Evolutionary conservation across 2,329 filamentous ascomycete genomes (phyloP).

Genomic region (Alternaria gansuensis): DNA sequence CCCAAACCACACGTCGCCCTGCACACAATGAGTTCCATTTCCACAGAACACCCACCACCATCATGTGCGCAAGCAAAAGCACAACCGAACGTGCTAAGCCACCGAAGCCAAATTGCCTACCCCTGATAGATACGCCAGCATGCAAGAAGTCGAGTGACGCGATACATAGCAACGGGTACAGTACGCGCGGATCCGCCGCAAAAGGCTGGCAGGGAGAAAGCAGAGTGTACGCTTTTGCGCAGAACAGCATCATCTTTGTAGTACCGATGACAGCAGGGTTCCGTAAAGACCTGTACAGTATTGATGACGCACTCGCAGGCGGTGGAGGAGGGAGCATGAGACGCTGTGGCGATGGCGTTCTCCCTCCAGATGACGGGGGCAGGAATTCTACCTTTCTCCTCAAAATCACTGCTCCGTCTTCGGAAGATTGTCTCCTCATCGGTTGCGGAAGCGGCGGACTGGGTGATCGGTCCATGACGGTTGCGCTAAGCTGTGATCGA

Average conservation of each 20-base stretch:
- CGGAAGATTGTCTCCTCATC: slow-evolving; percentile 33
- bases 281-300: slow-evolving; percentile 29
- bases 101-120: slow-evolving; percentile 37
- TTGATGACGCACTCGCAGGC: slow-evolving; percentile 14
- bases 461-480: slow-evolving; percentile 46
- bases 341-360: slow-evolving; percentile 35
- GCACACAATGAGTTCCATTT: slow-evolving; percentile 45
- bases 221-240: slow-evolving; percentile 72
- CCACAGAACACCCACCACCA: slow-evolving; percentile 53
- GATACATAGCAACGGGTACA: slow-evolving; percentile 72
- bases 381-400: slow-evolving; percentile 44
- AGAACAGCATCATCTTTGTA: slow-evolving; percentile 69
- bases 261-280: slow-evolving; percentile 46
- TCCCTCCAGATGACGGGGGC: slow-evolving; percentile 25
- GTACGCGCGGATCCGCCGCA: slow-evolving; percentile 69
- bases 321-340: slow-evolving; percentile 50
- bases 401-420: slow-evolving; percentile 44
- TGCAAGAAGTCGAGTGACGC: slow-evolving; percentile 70
- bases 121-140: slow-evolving; percentile 25
- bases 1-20: slow-evolving; percentile 38
- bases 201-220: slow-evolving; percentile 76
- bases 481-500: slow-evolving; percentile 47
- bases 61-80: slow-evolving; percentile 59
- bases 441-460: slow-evolving; percentile 41
- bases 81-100: slow-evolving; percentile 53